Evolutionary conservation across 2,329 filamentous ascomycete species (phyloP).

Genomic region (Cladorrhinum sp.): DNA sequence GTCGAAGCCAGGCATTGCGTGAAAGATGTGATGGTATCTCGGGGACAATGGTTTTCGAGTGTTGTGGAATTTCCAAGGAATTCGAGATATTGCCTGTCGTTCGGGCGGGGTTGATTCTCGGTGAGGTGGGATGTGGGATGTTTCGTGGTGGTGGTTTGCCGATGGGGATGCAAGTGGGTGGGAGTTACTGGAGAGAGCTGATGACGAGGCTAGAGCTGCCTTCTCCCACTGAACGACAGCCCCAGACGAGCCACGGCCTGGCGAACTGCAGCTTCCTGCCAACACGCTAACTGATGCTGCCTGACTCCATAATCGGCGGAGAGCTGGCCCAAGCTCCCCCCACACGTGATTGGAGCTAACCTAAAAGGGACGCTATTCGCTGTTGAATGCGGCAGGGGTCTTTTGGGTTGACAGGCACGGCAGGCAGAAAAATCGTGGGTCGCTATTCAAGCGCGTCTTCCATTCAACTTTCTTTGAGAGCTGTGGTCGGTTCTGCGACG

Average conservation of each 20-base stretch:
- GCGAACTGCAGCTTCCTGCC: not conserved
- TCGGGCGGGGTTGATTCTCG: not conserved
- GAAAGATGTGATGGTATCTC: not conserved
- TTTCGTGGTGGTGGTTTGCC: not conserved
- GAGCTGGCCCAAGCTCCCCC: slow-evolving; percentile 28
- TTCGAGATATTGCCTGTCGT: not conserved
- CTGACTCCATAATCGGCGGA: slow-evolving; percentile 16
- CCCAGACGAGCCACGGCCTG: not conserved
- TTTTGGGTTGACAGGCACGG: slow-evolving; percentile 15
- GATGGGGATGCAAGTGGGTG: not conserved
- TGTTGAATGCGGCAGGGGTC: slow-evolving; percentile 16
- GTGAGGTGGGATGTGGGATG: not conserved
- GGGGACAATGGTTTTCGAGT: not conserved
- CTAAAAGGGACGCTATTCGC: slow-evolving; percentile 10
- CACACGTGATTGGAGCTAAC: slow-evolving; percentile 23
- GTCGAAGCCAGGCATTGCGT: slow-evolving; percentile 91
- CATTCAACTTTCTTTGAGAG: slow-evolving; percentile 1
- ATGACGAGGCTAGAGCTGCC: slow-evolving; percentile 57
- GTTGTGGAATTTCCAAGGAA: not conserved
- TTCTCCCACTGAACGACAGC: slow-evolving; percentile 31
- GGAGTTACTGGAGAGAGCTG: slow-evolving; percentile 34
- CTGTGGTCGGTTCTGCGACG: not conserved
- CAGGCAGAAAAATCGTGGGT: slow-evolving; percentile 24
- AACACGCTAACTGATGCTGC: slow-evolving; percentile 23
- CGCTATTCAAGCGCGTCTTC: slow-evolving; percentile 14